A percentile compares a stretch with the other conserved stretches of the same genome.
Evolutionary conservation across 2,329 filamentous ascomycete species (phyloP).

Genomic region (Chaetomium sp.): DNA sequence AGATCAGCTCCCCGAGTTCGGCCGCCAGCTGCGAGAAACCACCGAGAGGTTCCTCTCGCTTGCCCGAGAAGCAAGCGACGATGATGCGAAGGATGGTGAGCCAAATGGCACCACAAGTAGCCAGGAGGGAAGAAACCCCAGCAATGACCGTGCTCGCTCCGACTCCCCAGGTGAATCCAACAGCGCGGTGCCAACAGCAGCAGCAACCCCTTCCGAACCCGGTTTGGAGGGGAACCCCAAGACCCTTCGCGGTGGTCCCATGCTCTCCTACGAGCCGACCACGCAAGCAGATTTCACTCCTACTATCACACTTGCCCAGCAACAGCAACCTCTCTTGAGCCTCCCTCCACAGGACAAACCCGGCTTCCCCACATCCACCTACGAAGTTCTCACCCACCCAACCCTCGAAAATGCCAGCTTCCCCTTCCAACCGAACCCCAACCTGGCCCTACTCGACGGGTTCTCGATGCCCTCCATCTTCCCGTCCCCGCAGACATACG

Average conservation of each 20-base stretch:
- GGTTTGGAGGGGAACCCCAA: background rate
- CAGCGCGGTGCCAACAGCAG: background rate
- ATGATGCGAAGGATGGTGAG: constrained; percentile 40
- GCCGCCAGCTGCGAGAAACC: constrained; percentile 57
- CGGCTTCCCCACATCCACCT: constrained; percentile 35
- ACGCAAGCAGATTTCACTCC: constrained; percentile 17
- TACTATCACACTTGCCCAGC: constrained; percentile 17
- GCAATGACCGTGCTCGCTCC: constrained; percentile 1
- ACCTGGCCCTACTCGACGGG: constrained; percentile 14
- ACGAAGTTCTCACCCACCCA: constrained; percentile 47
- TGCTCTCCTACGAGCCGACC: constrained; percentile 34
- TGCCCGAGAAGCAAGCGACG: constrained; percentile 50
- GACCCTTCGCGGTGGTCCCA: constrained; percentile 36
- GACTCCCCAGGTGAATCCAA: background rate
- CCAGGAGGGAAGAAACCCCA: background rate
- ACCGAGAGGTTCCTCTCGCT: constrained; percentile 61
- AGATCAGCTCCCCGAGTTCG: constrained; percentile 58
- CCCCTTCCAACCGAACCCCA: constrained; percentile 42
- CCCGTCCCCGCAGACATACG: constrained; percentile 54
- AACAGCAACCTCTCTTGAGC: constrained; percentile 21
- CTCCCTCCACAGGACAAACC: constrained; percentile 29
- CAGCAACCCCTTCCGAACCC: background rate
- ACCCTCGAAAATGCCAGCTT: constrained; percentile 59
- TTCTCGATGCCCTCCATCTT: constrained; percentile 36
- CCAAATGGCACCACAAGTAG: constrained; percentile 18